Conservation (phyloP, 352 stramenopile genomes). For the Phytopythium litorale region DNA sequence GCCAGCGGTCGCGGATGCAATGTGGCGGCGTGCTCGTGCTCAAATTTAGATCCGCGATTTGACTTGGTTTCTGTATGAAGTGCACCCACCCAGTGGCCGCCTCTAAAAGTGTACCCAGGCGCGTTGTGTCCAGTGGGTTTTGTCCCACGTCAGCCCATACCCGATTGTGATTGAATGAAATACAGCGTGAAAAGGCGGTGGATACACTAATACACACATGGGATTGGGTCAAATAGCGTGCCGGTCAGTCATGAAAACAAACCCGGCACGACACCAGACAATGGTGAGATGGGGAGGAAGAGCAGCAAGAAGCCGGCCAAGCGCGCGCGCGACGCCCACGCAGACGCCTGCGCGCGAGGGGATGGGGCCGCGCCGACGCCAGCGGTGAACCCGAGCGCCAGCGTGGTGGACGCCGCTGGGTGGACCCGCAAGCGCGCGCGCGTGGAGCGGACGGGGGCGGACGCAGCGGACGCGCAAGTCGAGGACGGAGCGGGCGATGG, state of each 20-base stretch:
- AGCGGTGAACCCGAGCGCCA: background rate
- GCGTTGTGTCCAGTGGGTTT: background rate
- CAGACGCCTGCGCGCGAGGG: background rate
- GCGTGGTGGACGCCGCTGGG: background rate
- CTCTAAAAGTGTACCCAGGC: slow-evolving; percentile 3
- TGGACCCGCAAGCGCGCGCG: background rate
- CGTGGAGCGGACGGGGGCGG: background rate
- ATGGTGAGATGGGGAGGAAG: slow-evolving; percentile 7
- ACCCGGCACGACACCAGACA: too few relatives aligned
- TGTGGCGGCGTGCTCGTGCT: background rate
- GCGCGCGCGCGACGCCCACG: background rate
- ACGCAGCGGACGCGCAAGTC: background rate
- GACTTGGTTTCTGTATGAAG: slow-evolving; percentile 1
- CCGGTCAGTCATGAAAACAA: too few relatives aligned
- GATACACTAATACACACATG: background rate
- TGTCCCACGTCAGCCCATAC: background rate
- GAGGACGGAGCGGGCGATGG: background rate
- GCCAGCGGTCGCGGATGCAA: background rate
- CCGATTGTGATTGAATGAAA: background rate
- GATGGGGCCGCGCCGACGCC: background rate
- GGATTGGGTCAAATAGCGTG: background rate
- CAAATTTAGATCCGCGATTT: background rate
- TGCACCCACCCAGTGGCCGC: background rate
- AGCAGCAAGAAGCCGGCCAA: background rate
- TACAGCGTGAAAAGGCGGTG: background rate